A percentile compares a stretch with the other conserved stretches of the same genome.
phyloP scores from a whole-genome alignment of 768 basidiomycete species.

The Gyrodon lividus region DNA sequence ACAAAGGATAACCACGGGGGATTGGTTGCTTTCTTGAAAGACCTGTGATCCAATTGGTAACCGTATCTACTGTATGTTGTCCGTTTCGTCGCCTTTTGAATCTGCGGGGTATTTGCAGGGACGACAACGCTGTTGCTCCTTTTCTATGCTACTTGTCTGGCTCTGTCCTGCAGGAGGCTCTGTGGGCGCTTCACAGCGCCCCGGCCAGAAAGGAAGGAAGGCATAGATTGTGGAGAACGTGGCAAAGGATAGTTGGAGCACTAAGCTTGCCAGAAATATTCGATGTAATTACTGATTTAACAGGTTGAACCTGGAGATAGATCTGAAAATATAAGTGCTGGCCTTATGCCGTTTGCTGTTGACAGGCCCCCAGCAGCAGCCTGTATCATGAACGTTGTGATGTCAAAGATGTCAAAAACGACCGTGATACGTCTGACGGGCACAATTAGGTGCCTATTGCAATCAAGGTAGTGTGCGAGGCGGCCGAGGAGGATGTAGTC shows the following conservation, averaged over 20 bases:
- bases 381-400: conserved; percentile 62
- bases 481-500: conserved; percentile 63
- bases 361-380: conserved; percentile 22
- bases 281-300: not conserved
- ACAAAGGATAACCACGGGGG: conserved; percentile 33
- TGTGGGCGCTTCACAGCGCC: not conserved
- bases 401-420: conserved; percentile 57
- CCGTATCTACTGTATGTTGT: not conserved
- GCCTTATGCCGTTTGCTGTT: conserved; percentile 45
- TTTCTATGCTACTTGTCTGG: not conserved
- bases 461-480: conserved; percentile 47
- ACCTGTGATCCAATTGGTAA: conserved; percentile 10
- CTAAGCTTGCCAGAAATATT: conserved; percentile 46
- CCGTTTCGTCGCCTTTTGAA: not conserved
- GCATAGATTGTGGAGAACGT: not conserved
- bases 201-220: not conserved
- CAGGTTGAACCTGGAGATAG: not conserved
- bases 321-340: conserved; percentile 25
- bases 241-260: conserved; percentile 46
- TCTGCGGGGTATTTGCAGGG: not conserved
- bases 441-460: conserved; percentile 47
- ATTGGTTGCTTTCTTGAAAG: conserved; percentile 50
- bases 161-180: not conserved
- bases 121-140: not conserved
- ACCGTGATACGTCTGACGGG: conserved; percentile 47